These are phyloP conservation scores for Tribonema minus DNA, from an alignment of 108 stramenopile species.

Conservation along the genomic window DNA sequence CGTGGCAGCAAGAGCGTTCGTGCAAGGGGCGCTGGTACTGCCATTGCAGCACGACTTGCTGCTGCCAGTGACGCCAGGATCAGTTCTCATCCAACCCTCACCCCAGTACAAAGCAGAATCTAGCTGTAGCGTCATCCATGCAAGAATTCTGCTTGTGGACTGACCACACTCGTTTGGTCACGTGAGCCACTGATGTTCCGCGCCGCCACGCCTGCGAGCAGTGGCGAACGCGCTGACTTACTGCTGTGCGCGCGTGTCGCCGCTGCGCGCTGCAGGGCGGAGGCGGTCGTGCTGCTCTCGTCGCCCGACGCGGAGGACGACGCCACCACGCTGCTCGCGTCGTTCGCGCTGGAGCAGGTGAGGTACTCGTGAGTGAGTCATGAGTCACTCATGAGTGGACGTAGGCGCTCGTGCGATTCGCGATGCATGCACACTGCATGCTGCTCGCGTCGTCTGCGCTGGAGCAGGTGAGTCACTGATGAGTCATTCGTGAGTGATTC, in stretches of 20 bases:
- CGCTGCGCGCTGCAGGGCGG: not conserved
- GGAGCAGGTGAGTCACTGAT: slow-evolving; percentile 11
- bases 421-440: not conserved
- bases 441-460: slow-evolving; percentile 10
- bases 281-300: slow-evolving; percentile 3
- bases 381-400: too few relatives aligned
- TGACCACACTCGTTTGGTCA: not conserved
- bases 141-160: not conserved
- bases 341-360: slow-evolving; percentile 24
- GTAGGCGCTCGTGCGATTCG: not conserved
- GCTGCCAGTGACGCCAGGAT: too few relatives aligned
- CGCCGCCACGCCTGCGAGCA: not conserved
- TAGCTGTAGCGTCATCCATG: slow-evolving; percentile 2
- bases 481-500: too few relatives aligned
- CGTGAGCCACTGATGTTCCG: not conserved
- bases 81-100: not conserved
- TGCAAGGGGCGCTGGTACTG: not conserved
- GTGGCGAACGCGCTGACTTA: not conserved
- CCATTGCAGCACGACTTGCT: not conserved
- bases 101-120: not conserved
- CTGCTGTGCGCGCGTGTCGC: not conserved
- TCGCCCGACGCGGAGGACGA: not conserved
- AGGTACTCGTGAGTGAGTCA: too few relatives aligned
- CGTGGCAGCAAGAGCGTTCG: too few relatives aligned
- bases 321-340: not conserved